Base-by-base conservation (phyloP, 2,329 filamentous ascomycete species). In the Alternaria tenuissima region DNA sequence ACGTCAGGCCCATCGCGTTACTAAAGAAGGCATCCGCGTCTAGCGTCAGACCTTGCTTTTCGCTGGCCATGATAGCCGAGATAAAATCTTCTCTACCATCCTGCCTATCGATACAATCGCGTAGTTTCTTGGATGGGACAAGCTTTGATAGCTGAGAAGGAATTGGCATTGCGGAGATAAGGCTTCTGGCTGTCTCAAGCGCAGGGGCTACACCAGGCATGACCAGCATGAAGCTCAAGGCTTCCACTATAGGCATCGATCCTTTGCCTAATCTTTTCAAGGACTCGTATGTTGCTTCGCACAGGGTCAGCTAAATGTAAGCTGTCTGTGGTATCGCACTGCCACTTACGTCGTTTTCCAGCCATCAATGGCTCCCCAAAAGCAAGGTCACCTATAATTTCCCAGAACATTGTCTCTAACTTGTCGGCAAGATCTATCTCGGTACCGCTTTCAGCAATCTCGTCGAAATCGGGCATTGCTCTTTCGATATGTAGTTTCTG, bases 141-240 rank as follows among this genome's bases (percentile, higher is more conserved):
- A 52, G 49, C 16, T 42, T 42, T 9, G 49, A 52, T 6, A 52
- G 49, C 49, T 52, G 36, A 22, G 49, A 52, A 22, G 49, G 24
- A 14, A 42, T 42, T 7, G 49, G 49, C 49, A 52, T 42, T 32
- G 49, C 49, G 32, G 49, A 52, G 38, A 52, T 41, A 8, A 52
- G n/a, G 32, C 49, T 22, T 52, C 24, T 42, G n/a, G n/a, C 49
- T 42, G 26, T 42, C 38, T 52, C 49, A 30, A 52, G 49, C n/a
- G 24, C 38, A 22, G 49, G 36, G 20, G 49, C 38, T 42, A 52
- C 49, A 9, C 49, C 49, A 30, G 49, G 49, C 49, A 52, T 42
- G 36, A 52, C 49, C 26, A 52, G 49, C 49, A 52, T 52, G 49
- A 52, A 52, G 49, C 49, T 52, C 24, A 52, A 32, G n/a, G 49